Evolutionary conservation across 768 basidiomycete genomes (phyloP), one percentile per base, ranked within the genome.

Genomic region (Kockovaella imperatae): DNA sequence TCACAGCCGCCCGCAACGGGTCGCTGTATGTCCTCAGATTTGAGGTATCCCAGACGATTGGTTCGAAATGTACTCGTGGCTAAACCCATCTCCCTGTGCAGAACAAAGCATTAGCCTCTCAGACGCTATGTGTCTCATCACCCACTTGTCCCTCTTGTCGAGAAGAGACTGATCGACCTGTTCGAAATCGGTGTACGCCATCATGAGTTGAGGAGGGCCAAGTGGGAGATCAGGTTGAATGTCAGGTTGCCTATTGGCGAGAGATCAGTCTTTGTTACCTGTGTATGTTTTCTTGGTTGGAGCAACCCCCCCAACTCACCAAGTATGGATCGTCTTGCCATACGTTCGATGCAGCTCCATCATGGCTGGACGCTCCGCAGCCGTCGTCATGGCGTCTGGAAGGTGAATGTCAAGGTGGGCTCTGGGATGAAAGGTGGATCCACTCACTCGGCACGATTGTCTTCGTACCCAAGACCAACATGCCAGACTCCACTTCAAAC

Each of bases 171-270:
- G 42, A 14, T 70, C 67, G 41, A 71, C 57, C 36, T 76, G 73
- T 5, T 63, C 64, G 41, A 75, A 72, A 1, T 45, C 57, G 8
- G 75, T 75, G 54, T 73, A 74, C 18, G 73, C 66, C 72, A 76
- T 74, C 78, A 78, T 77, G 38, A 77, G 67, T 31, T 70, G 62
- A 2, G 77, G 77, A 1, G 75, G 76, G 15, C 76, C 77, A 34
- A 78, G 60, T 2, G 74, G 75, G 21, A 75, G 47, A 29, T 75
- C 74, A 0, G 75, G 72, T 50, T 73, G 50, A 26, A 63, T 66
- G 50, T 77, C 76, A 45, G 50, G 67, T 52, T 59, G 56, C 68
- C 68, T 62, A 21, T 23, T 26, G 34, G 14, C 39, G 35, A 42
- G 11, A 35, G 34, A 31, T 29, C 15, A 31, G 28, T 25, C 14